phyloP scores from a whole-genome alignment of 306 rosid species.

The cucumber (Cucumis sativus) region DNA sequence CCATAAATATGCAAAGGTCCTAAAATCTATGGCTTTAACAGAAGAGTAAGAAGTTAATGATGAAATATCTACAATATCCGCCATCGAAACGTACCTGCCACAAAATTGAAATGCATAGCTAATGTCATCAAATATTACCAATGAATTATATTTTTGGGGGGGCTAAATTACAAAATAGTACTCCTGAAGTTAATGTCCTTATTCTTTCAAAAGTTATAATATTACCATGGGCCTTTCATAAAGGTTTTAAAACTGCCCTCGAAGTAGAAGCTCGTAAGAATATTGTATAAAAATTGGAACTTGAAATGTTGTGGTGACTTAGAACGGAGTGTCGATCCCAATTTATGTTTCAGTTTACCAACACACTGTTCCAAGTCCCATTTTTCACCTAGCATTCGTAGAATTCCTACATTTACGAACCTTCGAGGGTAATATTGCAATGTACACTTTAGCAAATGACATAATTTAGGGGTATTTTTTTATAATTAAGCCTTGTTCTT shows the following conservation, averaged over 20 bases:
- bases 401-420: background rate
- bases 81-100: constrained; percentile 71
- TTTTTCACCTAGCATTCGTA: background rate
- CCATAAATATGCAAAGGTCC: constrained; percentile 63
- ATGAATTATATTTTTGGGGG: too few species aligned
- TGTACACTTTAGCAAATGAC: too few species aligned
- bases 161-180: background rate
- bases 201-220: background rate
- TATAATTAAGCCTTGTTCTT: background rate
- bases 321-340: background rate
- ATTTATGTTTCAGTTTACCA: too few species aligned
- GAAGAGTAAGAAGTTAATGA: constrained; percentile 46
- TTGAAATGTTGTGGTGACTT: too few species aligned
- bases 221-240: background rate
- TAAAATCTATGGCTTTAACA: constrained; percentile 47
- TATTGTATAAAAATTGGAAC: background rate
- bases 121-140: constrained; percentile 3
- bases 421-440: background rate
- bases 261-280: background rate
- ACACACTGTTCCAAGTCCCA: background rate
- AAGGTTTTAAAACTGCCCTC: background rate
- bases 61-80: constrained; percentile 57
- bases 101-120: background rate
- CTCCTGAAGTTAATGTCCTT: too few species aligned
- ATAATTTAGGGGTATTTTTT: background rate